Percentiles rank a stretch among this genome's conserved stretches.
phyloP scores from a whole-genome alignment of 1,139 yeast species.

The Suhomyces atakaporum region DNA sequence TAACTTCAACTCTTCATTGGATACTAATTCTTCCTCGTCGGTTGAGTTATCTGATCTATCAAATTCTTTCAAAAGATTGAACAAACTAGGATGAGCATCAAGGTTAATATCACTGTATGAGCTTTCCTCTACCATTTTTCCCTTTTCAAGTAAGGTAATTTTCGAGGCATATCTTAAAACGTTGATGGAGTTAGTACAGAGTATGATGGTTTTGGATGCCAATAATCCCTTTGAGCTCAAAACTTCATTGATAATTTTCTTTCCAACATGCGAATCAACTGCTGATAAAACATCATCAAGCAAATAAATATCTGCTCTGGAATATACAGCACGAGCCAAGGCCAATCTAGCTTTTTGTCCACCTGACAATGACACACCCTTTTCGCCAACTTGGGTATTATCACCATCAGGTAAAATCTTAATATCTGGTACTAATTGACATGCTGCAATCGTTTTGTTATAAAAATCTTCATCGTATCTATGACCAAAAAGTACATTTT shows the following conservation, averaged over 20 bases:
- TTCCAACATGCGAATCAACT: conserved; percentile 93
- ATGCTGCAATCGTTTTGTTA: conserved; percentile 75
- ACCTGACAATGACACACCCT: conserved; percentile 95
- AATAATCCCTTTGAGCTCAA: conserved; percentile 31
- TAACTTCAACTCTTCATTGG: background rate
- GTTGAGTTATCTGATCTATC: conserved; percentile 15
- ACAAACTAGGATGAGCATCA: conserved; percentile 27
- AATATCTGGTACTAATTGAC: conserved; percentile 76
- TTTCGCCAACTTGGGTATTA: conserved; percentile 90
- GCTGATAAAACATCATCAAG: conserved; percentile 92
- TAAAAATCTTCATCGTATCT: conserved; percentile 79
- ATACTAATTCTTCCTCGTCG: background rate
- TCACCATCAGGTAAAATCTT: conserved; percentile 85
- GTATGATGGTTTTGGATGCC: conserved; percentile 33
- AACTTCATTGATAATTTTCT: conserved; percentile 37
- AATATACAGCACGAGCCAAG: conserved; percentile 91
- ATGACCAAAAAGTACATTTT: conserved; percentile 87
- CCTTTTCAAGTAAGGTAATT: conserved; percentile 30
- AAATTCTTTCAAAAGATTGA: conserved; percentile 27
- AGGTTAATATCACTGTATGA: conserved; percentile 16
- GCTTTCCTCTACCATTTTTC: conserved; percentile 29
- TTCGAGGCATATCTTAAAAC: conserved; percentile 36
- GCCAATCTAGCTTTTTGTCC: conserved; percentile 96
- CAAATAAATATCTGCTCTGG: conserved; percentile 88
- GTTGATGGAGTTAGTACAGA: conserved; percentile 41